Conservation (phyloP, 1,139 yeast genomes). For the Kurtzmaniella quercitrusa region DNA sequence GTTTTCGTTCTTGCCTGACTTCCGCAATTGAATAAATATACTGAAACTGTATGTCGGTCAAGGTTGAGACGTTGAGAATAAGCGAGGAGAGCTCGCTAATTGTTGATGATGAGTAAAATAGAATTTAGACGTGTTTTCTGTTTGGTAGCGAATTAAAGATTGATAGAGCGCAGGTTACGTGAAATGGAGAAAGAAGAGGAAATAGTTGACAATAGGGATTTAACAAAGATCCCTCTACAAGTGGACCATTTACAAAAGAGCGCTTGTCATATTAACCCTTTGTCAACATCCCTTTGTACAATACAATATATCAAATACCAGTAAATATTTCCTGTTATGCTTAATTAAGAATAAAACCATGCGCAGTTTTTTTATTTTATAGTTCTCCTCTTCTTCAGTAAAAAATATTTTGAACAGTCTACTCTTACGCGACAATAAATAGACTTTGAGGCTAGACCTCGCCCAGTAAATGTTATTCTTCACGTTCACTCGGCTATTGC, state of each 20-base stretch:
- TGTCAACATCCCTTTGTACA: too few species aligned
- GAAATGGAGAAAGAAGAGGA: neutral
- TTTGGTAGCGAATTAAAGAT: neutral
- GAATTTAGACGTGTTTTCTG: neutral
- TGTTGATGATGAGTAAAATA: neutral
- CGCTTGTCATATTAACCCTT: neutral
- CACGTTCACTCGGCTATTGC: neutral
- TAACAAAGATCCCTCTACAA: too few species aligned
- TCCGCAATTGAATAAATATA: neutral
- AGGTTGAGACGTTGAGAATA: neutral
- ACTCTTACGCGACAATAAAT: neutral
- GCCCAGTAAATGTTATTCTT: neutral
- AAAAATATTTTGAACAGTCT: too few species aligned
- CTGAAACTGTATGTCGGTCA: neutral
- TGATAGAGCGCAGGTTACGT: neutral
- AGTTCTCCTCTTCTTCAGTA: too few species aligned
- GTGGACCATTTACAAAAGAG: neutral
- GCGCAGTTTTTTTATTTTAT: neutral
- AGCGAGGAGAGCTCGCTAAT: neutral
- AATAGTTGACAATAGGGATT: too few species aligned
- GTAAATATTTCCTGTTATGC: neutral
- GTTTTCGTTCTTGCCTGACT: too few species aligned
- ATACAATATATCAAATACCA: neutral
- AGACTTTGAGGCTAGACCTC: neutral
- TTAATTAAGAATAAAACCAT: neutral